phyloP scores from a whole-genome alignment of 169 alveolate species.

The Plasmodium malariae region DNA sequence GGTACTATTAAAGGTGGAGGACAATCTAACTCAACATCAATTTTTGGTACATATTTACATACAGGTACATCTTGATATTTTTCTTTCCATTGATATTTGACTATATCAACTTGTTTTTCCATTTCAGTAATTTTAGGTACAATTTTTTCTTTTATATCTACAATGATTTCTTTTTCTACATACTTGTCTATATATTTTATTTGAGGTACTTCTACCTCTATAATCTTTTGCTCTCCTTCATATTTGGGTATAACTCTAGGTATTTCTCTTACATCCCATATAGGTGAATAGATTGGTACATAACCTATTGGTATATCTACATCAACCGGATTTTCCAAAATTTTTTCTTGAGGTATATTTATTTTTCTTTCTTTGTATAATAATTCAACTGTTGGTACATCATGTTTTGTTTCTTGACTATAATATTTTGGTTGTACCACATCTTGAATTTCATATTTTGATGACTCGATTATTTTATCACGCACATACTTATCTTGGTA shows the following conservation, averaged over 20 bases:
- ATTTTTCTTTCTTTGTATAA: slow-evolving; percentile 85
- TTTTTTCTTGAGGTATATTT: slow-evolving; percentile 81
- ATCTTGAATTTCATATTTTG: slow-evolving; percentile 87
- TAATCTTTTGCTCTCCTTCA: slow-evolving; percentile 89
- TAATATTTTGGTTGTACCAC: slow-evolving; percentile 87
- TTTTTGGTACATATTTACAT: slow-evolving; percentile 89
- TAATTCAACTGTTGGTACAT: slow-evolving; percentile 87
- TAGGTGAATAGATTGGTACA: slow-evolving; percentile 88
- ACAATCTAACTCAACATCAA: slow-evolving; percentile 90
- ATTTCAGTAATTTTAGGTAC: slow-evolving; percentile 89
- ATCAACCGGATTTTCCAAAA: slow-evolving; percentile 85
- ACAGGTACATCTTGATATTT: slow-evolving; percentile 90
- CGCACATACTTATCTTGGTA: slow-evolving; percentile 88
- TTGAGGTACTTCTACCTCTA: slow-evolving; percentile 89
- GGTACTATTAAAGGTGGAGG: slow-evolving; percentile 91
- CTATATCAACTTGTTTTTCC: slow-evolving; percentile 88
- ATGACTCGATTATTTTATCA: slow-evolving; percentile 87
- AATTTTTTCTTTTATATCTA: slow-evolving; percentile 89
- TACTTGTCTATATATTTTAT: slow-evolving; percentile 86
- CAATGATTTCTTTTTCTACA: slow-evolving; percentile 90
- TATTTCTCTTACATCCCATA: slow-evolving; percentile 90
- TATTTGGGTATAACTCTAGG: slow-evolving; percentile 89
- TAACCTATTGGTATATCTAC: slow-evolving; percentile 88
- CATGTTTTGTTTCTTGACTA: slow-evolving; percentile 88
- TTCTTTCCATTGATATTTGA: slow-evolving; percentile 90